Base-by-base conservation (phyloP, 148 eudicot genomes). In the Rhododendron mucronatum region DNA sequence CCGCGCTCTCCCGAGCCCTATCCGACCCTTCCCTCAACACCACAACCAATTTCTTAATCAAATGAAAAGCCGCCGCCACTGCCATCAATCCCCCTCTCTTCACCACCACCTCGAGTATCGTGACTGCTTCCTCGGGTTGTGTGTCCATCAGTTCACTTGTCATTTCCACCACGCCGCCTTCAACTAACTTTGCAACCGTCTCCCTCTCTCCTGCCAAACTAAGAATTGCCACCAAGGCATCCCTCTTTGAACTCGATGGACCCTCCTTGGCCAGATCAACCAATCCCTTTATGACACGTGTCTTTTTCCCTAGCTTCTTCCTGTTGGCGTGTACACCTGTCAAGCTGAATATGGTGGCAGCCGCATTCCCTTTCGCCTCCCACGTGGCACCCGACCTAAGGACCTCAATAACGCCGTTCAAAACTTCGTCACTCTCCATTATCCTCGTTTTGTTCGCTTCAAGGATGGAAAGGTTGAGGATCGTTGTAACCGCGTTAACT, bases 311-410 rank as follows among this genome's bases (percentile, higher is more conserved):
- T 0, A 96, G 88, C 86, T 84, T 91, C 84, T 91, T 94, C 59
- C 93, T 75, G 78, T 92, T 91, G 1, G 91, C 89, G 48, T 91
- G 92, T 51, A 95, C 90, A 2, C 92, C 93, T 0, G 94, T 90
- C 57, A 96, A 79, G 87, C 98, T 96, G 86, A 93, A 95, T 14
- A 96, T 78, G 7, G 99, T 91, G 1, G 98, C 98, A 0, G 99
- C 99, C 12, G 99, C 99, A 82, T 96, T 96, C 2, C 94, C 98
- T 87, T 95, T 96, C 16, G 99, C 98, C 88, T 96, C 99, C 98
- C 97, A 95, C 14, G 96, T 92, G 35, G 92, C 93, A 48, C 98
- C 99, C 2, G 93, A 90, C 14, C 94, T 92, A 18, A 96, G 83
- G 74, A 93, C 98, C 80, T 93, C 95, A 39, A 93, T 89, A 13